Percentiles rank a stretch among this genome's conserved stretches.
phyloP scores from a whole-genome alignment of 345 rosid species.

The Arabis alpina region DNA sequence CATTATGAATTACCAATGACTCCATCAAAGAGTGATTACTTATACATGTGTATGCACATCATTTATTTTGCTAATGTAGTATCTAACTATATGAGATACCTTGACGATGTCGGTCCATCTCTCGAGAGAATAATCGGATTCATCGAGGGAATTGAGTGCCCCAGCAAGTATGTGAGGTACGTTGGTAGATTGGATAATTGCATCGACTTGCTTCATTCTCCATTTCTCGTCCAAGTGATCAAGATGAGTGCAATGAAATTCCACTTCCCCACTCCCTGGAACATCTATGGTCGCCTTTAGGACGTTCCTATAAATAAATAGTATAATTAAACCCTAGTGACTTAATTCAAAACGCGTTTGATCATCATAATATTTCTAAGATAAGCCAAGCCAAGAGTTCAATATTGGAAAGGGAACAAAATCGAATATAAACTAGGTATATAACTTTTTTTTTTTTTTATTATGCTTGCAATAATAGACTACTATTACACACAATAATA shows the following conservation, averaged over 20 bases:
- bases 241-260: conserved; percentile 85
- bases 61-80: neutral
- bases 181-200: conserved; percentile 64
- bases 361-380: neutral
- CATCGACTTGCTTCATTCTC: conserved; percentile 92
- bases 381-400: neutral
- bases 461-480: neutral
- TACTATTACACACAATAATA: conserved; percentile 8
- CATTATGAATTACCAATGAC: too few relatives aligned
- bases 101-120: conserved; percentile 90
- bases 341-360: neutral
- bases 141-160: conserved; percentile 84
- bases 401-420: neutral
- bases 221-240: conserved; percentile 92
- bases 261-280: conserved; percentile 77
- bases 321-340: neutral
- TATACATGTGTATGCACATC: neutral
- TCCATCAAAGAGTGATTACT: neutral
- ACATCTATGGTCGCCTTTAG: conserved; percentile 84
- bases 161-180: conserved; percentile 82
- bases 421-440: neutral
- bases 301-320: conserved; percentile 58
- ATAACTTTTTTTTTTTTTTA: neutral
- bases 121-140: conserved; percentile 75
- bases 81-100: conserved; percentile 41